phyloP scores from a whole-genome alignment of 1,139 yeast genomes.

The Hyphopichia fennica region DNA sequence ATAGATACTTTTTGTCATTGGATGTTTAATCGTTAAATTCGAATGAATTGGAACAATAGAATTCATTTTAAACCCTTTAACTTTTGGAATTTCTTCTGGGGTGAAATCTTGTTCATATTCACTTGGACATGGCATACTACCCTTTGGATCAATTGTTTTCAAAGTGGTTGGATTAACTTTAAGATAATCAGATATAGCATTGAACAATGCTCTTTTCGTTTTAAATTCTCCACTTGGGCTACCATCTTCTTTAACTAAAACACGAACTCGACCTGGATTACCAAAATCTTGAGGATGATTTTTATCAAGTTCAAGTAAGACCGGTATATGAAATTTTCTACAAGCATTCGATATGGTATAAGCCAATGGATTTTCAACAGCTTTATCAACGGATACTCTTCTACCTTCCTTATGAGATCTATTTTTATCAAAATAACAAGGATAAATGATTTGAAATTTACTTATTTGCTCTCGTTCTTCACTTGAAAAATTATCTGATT shows the following conservation, averaged over 20 bases:
- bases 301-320: slow-evolving; percentile 73
- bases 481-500: slow-evolving; percentile 38
- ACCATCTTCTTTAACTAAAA: slow-evolving; percentile 53
- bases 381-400: slow-evolving; percentile 62
- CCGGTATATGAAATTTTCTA: slow-evolving; percentile 49
- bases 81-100: slow-evolving; percentile 69
- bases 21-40: slow-evolving; percentile 77
- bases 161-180: slow-evolving; percentile 70
- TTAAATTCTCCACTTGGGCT: slow-evolving; percentile 35
- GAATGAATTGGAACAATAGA: slow-evolving; percentile 84
- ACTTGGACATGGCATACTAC: slow-evolving; percentile 61
- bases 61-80: slow-evolving; percentile 83
- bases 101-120: slow-evolving; percentile 53
- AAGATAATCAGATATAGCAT: slow-evolving; percentile 61
- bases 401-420: slow-evolving; percentile 83
- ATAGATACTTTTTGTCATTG: slow-evolving; percentile 73
- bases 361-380: slow-evolving; percentile 87
- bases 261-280: slow-evolving; percentile 91
- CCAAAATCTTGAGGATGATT: slow-evolving; percentile 97
- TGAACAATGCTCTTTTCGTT: slow-evolving; percentile 69
- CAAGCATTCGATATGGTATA: slow-evolving; percentile 73
- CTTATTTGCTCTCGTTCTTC: slow-evolving; percentile 63
- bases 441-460: slow-evolving; percentile 74
- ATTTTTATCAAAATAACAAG: slow-evolving; percentile 84
- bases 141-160: slow-evolving; percentile 51